These are phyloP conservation scores for Gentiana dahurica DNA, from an alignment of 257 asterid species.

Conservation along the genomic window DNA sequence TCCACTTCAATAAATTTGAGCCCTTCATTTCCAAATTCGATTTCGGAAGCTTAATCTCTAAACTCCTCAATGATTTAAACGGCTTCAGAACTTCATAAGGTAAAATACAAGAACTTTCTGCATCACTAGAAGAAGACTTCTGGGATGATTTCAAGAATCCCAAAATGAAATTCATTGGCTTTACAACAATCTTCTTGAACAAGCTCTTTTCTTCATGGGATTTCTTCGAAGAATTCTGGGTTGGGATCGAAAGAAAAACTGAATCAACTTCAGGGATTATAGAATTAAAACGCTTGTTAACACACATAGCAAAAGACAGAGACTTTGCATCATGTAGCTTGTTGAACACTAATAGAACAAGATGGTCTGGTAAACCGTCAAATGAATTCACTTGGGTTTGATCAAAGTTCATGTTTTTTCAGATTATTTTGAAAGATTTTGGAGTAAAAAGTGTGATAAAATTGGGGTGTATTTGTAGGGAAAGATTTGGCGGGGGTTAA, in stretches of 20 bases:
- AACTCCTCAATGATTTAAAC: conserved; percentile 31
- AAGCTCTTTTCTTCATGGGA: conserved; percentile 10
- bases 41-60: conserved; percentile 38
- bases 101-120: conserved; percentile 17
- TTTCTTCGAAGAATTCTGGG: conserved; percentile 9
- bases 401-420: neutral
- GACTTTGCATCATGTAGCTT: conserved; percentile 53
- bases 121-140: conserved; percentile 11
- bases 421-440: neutral
- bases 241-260: conserved; percentile 34
- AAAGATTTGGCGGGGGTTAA: neutral
- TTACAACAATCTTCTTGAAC: conserved; percentile 21
- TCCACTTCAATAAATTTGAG: conserved; percentile 47
- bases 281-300: conserved; percentile 41
- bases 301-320: conserved; percentile 39
- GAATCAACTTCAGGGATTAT: conserved; percentile 32
- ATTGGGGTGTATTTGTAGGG: neutral
- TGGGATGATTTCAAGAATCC: conserved; percentile 17
- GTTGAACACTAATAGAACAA: conserved; percentile 34
- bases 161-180: conserved; percentile 30
- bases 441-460: neutral
- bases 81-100: conserved; percentile 28
- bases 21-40: conserved; percentile 10
- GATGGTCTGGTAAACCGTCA: conserved; percentile 58
- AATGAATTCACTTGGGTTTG: conserved; percentile 23